These are phyloP conservation scores for Avena atlantica DNA, from an alignment of 176 grass and related monocot species.

Conservation along the genomic window DNA sequence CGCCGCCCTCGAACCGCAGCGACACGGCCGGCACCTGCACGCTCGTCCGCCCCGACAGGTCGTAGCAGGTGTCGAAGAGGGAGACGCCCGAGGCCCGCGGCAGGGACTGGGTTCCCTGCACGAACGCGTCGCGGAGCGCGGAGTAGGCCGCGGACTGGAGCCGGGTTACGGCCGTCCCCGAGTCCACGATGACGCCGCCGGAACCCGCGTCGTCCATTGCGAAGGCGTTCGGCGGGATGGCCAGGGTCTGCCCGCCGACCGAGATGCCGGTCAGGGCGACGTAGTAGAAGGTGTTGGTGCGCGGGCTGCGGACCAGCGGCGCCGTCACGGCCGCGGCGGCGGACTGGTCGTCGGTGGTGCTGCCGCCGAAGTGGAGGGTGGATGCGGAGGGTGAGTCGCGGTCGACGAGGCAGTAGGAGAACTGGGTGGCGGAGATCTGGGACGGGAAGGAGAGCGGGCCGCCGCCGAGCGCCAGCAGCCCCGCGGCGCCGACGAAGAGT, in stretches of 20 bases:
- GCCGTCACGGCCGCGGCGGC: constrained; percentile 42
- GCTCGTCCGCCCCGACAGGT: constrained; percentile 67
- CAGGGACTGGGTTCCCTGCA: constrained; percentile 51
- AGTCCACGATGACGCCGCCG: constrained; percentile 94
- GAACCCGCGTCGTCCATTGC: constrained; percentile 65
- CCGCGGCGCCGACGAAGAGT: constrained; percentile 86
- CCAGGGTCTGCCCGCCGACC: constrained; percentile 64
- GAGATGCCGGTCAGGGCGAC: constrained; percentile 64
- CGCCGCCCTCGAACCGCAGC: constrained; percentile 68
- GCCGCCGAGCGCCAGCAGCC: constrained; percentile 69
- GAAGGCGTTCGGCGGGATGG: constrained; percentile 62
- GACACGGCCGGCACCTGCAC: constrained; percentile 87
- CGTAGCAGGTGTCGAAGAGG: constrained; percentile 99
- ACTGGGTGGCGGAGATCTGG: constrained; percentile 72
- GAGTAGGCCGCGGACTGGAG: constrained; percentile 58
- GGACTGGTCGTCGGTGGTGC: background rate
- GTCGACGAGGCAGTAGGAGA: constrained; percentile 99
- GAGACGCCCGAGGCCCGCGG: constrained; percentile 40
- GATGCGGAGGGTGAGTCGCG: constrained; percentile 82
- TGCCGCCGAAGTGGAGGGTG: constrained; percentile 66
- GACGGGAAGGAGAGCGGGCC: constrained; percentile 91
- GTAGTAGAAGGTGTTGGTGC: constrained; percentile 83
- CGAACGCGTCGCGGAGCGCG: constrained; percentile 71
- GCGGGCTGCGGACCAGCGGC: constrained; percentile 63
- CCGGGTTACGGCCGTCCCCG: constrained; percentile 76